Percentiles rank a stretch among this genome's conserved stretches.
Conservation (phyloP, 768 basidiomycete species). For the Cystobasidium ongulense region DNA sequence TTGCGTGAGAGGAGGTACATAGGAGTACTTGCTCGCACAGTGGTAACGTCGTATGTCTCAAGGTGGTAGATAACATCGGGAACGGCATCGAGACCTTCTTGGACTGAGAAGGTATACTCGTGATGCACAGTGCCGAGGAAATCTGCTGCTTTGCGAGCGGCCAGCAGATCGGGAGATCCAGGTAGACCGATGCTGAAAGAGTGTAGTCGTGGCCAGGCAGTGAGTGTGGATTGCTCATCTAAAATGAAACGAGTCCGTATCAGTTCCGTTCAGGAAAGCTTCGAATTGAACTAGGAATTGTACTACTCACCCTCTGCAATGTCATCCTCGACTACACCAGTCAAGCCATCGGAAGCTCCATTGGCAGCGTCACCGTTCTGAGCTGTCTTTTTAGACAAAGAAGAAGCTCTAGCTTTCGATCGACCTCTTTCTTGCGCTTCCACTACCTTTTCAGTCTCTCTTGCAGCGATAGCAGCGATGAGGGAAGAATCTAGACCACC, state of each 20-base stretch:
- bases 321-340: slow-evolving; percentile 27
- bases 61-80: slow-evolving; percentile 96
- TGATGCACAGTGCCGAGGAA: slow-evolving; percentile 92
- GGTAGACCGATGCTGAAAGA: slow-evolving; percentile 95
- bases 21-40: slow-evolving; percentile 91
- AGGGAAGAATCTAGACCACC: slow-evolving; percentile 93
- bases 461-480: slow-evolving; percentile 86
- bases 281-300: neutral
- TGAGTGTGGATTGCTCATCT: slow-evolving; percentile 53
- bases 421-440: slow-evolving; percentile 55
- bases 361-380: slow-evolving; percentile 9
- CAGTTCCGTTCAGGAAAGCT: neutral
- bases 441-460: slow-evolving; percentile 88
- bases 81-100: slow-evolving; percentile 93
- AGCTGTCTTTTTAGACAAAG: neutral
- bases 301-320: slow-evolving; percentile 17
- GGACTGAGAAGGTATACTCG: slow-evolving; percentile 94
- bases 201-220: slow-evolving; percentile 89
- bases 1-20: slow-evolving; percentile 98
- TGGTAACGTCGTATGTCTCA: slow-evolving; percentile 98
- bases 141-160: slow-evolving; percentile 84
- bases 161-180: slow-evolving; percentile 87
- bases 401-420: slow-evolving; percentile 7
- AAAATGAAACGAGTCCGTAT: neutral
- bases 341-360: slow-evolving; percentile 9